phyloP scores from a whole-genome alignment of 768 basidiomycete genomes.

The Xerocomellus dryophilus region DNA sequence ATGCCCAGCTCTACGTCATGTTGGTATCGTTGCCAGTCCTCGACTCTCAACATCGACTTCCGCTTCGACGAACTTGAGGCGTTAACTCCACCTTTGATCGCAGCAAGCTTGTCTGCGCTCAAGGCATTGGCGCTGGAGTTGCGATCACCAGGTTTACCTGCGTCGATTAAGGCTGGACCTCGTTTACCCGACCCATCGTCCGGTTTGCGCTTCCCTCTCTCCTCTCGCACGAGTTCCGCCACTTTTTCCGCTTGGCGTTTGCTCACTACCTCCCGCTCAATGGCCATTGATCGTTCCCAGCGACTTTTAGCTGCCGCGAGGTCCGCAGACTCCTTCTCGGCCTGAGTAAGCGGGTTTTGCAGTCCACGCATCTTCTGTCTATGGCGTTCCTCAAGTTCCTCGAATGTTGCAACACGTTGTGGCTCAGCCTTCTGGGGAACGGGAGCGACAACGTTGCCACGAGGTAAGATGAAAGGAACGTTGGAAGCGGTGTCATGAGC shows the following conservation, averaged over 20 bases:
- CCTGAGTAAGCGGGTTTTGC: conserved; percentile 81
- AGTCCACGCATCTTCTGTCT: conserved; percentile 78
- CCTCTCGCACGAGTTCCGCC: conserved; percentile 45
- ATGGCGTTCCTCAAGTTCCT: conserved; percentile 84
- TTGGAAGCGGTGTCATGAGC: conserved; percentile 33
- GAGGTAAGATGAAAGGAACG: conserved; percentile 45
- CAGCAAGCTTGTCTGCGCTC: conserved; percentile 61
- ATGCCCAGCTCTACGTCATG: conserved; percentile 41
- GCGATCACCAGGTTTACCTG: conserved; percentile 32
- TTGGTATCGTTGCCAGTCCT: conserved; percentile 81
- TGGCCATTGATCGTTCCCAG: conserved; percentile 76
- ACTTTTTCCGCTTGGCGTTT: conserved; percentile 71
- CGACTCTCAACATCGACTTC: conserved; percentile 74
- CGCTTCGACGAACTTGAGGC: conserved; percentile 51
- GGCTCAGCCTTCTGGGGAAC: conserved; percentile 48
- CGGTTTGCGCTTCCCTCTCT: conserved; percentile 45
- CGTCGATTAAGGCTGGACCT: conserved; percentile 30
- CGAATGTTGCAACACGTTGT: conserved; percentile 71
- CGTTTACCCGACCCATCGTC: conserved; percentile 42
- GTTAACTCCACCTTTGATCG: conserved; percentile 31
- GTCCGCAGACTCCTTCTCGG: conserved; percentile 73
- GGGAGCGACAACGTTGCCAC: conserved; percentile 38
- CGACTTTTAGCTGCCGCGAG: conserved; percentile 70
- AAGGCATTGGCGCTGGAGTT: conserved; percentile 36
- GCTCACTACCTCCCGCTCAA: conserved; percentile 72